phyloP scores from a whole-genome alignment of 2,329 filamentous ascomycete genomes.

The Coniochaeta prunicola region DNA sequence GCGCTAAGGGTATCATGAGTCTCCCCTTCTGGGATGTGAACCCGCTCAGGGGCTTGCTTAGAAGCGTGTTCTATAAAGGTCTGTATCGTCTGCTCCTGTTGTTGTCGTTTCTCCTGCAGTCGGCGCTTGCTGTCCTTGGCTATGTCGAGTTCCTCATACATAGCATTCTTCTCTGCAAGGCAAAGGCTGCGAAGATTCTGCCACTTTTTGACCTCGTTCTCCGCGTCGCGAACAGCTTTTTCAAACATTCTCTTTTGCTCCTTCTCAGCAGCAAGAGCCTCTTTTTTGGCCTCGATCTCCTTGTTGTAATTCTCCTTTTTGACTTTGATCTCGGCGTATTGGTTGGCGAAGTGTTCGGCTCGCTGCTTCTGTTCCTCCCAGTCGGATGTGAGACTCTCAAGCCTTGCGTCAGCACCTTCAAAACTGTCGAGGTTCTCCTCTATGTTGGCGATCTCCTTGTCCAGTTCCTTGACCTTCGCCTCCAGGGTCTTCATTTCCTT shows the following conservation, averaged over 20 bases:
- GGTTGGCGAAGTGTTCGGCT: slow-evolving; percentile 40
- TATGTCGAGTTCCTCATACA: slow-evolving; percentile 42
- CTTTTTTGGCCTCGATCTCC: slow-evolving; percentile 31
- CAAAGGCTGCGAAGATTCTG: slow-evolving; percentile 43
- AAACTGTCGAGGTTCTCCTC: slow-evolving; percentile 51
- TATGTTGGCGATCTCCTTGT: slow-evolving; percentile 47
- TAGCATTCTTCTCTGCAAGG: slow-evolving; percentile 55
- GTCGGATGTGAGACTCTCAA: slow-evolving; percentile 50
- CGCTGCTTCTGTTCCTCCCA: slow-evolving; percentile 44
- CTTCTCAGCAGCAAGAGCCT: slow-evolving; percentile 24
- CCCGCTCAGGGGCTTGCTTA: slow-evolving; percentile 44
- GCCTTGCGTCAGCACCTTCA: slow-evolving; percentile 59
- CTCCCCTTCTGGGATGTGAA: slow-evolving; percentile 57
- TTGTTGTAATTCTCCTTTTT: slow-evolving; percentile 41
- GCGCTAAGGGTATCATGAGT: slow-evolving; percentile 48
- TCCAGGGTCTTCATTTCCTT: slow-evolving; percentile 20
- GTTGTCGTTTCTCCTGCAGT: slow-evolving; percentile 39
- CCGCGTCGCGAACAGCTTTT: slow-evolving; percentile 45
- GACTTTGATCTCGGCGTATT: slow-evolving; percentile 45
- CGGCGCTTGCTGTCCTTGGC: slow-evolving; percentile 35
- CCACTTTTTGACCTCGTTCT: slow-evolving; percentile 42
- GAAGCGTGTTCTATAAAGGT: slow-evolving; percentile 49
- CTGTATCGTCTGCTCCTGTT: slow-evolving; percentile 38
- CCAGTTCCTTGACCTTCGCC: slow-evolving; percentile 45
- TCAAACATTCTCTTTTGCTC: slow-evolving; percentile 29